These are phyloP conservation scores for Trametes coccinea DNA, from an alignment of 768 basidiomycete species.

Conservation along the genomic window DNA sequence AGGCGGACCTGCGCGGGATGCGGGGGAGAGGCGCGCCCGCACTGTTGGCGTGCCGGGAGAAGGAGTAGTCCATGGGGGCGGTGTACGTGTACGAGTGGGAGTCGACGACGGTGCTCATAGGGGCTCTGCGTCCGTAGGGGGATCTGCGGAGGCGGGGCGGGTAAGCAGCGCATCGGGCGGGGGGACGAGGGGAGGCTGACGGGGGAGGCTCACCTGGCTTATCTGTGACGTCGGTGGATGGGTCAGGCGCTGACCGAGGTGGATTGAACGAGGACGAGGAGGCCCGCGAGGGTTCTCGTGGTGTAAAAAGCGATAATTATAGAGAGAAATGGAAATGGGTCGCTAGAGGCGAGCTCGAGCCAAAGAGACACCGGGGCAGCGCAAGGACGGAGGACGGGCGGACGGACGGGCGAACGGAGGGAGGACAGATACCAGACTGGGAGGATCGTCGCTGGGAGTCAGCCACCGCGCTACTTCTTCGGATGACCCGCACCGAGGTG, in stretches of 20 bases:
- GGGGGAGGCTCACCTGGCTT: conserved; percentile 7
- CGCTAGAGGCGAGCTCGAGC: conserved; percentile 19
- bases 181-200: conserved; percentile 1
- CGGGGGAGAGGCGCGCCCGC: conserved; percentile 63
- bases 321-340: conserved; percentile 5
- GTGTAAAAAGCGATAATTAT: conserved; percentile 17
- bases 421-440: not conserved
- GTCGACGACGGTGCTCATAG: conserved; percentile 19
- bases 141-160: conserved; percentile 1
- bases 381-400: not conserved
- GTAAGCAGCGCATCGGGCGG: not conserved
- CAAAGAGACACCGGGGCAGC: conserved; percentile 13
- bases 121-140: conserved; percentile 18
- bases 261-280: conserved; percentile 6
- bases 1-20: conserved; percentile 53
- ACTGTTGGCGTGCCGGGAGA: conserved; percentile 44
- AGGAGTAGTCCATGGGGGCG: conserved; percentile 23
- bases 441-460: conserved; percentile 11
- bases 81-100: conserved; percentile 11
- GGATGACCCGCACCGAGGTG: not conserved
- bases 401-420: not conserved
- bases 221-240: conserved; percentile 13
- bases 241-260: conserved; percentile 5
- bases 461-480: conserved; percentile 1
- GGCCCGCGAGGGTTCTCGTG: conserved; percentile 3